phyloP scores from a whole-genome alignment of 192 early-diverging fungal species.

The Allomyces arbusculus region DNA sequence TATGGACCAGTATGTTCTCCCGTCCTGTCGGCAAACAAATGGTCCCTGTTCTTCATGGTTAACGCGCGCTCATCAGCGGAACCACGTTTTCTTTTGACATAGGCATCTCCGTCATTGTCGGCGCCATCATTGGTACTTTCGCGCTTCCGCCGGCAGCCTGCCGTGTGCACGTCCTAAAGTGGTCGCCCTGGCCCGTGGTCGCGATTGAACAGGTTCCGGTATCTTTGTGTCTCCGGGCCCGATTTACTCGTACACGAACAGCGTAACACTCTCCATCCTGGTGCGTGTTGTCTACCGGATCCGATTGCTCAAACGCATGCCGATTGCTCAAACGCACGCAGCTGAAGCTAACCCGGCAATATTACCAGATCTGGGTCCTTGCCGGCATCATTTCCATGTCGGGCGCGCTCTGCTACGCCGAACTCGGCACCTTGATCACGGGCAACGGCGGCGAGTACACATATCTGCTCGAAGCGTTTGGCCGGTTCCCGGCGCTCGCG shows the following conservation, averaged over 20 bases:
- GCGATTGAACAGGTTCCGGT: slow-evolving; percentile 13
- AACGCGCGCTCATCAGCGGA: no score
- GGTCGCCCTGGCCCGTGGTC: background rate
- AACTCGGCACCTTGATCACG: slow-evolving; percentile 4
- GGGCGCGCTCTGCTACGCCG: slow-evolving; percentile 4
- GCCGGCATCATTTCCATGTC: slow-evolving; percentile 1
- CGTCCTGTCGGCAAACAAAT: no score
- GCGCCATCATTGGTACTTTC: background rate
- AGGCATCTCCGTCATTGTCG: background rate
- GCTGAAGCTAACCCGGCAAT: background rate
- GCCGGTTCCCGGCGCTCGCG: background rate
- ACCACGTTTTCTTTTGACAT: background rate
- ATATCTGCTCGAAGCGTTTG: slow-evolving; percentile 1
- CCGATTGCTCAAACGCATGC: background rate
- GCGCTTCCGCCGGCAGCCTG: background rate
- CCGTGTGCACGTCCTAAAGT: no score
- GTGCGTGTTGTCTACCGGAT: background rate
- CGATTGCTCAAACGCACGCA: background rate
- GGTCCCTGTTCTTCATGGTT: no score
- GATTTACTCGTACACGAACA: slow-evolving; percentile 4
- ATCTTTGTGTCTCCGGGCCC: slow-evolving; percentile 29
- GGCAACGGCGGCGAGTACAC: slow-evolving; percentile 2
- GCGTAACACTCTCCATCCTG: background rate
- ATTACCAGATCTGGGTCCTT: background rate
- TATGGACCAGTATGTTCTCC: no score